phyloP scores from a whole-genome alignment of 192 early-diverging fungal species.

The Backusella tarrabulga region DNA sequence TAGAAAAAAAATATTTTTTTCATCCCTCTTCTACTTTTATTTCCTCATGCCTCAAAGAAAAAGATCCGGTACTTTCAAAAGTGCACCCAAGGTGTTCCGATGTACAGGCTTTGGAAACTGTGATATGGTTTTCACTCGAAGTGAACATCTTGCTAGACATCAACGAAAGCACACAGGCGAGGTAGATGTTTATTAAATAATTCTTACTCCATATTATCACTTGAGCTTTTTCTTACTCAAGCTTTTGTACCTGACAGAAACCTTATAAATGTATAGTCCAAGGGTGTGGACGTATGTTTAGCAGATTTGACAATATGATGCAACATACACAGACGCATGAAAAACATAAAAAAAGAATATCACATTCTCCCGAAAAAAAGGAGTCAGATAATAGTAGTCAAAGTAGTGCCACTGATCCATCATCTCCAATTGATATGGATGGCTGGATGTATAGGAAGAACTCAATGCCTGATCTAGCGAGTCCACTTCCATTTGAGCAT shows the following conservation, averaged over 20 bases:
- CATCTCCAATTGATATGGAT: neutral
- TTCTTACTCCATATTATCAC: neutral
- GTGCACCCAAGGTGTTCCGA: slow-evolving; percentile 37
- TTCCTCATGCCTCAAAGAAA: neutral
- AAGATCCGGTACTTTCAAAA: slow-evolving; percentile 2
- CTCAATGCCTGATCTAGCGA: neutral
- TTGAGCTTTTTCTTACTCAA: neutral
- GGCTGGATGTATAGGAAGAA: neutral
- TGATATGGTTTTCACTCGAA: slow-evolving; percentile 49
- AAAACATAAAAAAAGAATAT: neutral
- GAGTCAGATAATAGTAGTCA: neutral
- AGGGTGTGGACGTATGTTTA: slow-evolving; percentile 57
- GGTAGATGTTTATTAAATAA: slow-evolving; percentile 14
- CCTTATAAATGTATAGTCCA: slow-evolving; percentile 61
- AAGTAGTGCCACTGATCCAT: neutral
- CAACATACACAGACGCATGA: slow-evolving; percentile 65
- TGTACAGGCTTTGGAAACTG: slow-evolving; percentile 50
- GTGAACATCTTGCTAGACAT: slow-evolving; percentile 49
- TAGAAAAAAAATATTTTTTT: slow-evolving; percentile 2
- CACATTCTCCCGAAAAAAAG: neutral
- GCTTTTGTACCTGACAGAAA: slow-evolving; percentile 44
- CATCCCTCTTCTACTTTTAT: neutral
- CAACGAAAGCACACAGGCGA: slow-evolving; percentile 36
- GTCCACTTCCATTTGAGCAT: neutral
- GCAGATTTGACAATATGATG: slow-evolving; percentile 75